Evolutionary conservation across 2,329 filamentous ascomycete genomes (phyloP).

Genomic region (Ascochyta pisi): DNA sequence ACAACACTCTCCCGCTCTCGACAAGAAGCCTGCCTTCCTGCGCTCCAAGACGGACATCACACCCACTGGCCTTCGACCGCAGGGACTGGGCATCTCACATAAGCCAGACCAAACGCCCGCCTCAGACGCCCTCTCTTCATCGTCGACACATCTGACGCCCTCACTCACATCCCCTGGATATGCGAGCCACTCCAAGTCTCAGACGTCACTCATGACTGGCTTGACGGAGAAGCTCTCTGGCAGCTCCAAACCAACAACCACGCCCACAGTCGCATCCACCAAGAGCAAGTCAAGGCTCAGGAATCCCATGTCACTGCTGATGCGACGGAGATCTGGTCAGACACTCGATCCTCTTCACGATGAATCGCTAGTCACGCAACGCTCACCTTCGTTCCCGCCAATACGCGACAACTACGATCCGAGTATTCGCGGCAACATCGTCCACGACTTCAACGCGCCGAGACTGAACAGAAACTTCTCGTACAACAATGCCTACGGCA

Average conservation of each 20-base stretch:
- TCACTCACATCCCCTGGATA: slow-evolving; percentile 36
- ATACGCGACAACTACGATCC: slow-evolving; percentile 69
- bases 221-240: slow-evolving; percentile 40
- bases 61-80: slow-evolving; percentile 42
- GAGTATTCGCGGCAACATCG: slow-evolving; percentile 66
- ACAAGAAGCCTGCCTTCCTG: slow-evolving; percentile 29
- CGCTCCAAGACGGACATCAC: slow-evolving; percentile 26
- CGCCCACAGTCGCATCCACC: slow-evolving; percentile 27
- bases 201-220: slow-evolving; percentile 43
- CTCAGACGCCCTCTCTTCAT: slow-evolving; percentile 26
- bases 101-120: slow-evolving; percentile 26
- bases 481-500: slow-evolving; percentile 41
- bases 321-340: slow-evolving; percentile 63
- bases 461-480: slow-evolving; percentile 55
- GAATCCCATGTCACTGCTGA: slow-evolving; percentile 67
- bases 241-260: slow-evolving; percentile 28
- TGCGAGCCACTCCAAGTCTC: slow-evolving; percentile 40
- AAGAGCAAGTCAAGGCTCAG: slow-evolving; percentile 60
- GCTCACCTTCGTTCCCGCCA: slow-evolving; percentile 52
- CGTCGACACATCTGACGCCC: slow-evolving; percentile 31
- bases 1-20: slow-evolving; percentile 30
- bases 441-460: slow-evolving; percentile 71
- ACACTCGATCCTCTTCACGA: slow-evolving; percentile 55
- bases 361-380: slow-evolving; percentile 58
- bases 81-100: slow-evolving; percentile 35